Conservation (phyloP, 2,329 filamentous ascomycete genomes). For the Metarhizium robertsii region DNA sequence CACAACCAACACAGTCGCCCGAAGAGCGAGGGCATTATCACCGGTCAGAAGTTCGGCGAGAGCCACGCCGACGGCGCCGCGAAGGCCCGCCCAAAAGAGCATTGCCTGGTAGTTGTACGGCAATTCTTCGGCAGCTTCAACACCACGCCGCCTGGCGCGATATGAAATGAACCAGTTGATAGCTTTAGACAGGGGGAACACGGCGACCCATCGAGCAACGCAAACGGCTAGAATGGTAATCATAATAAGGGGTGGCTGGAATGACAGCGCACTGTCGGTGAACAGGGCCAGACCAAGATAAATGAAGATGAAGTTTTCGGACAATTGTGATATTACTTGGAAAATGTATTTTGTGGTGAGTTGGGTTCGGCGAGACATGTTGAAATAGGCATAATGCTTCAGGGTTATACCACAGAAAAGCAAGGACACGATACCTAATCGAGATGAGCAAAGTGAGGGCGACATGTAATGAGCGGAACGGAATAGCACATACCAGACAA, state of each 20-base stretch:
- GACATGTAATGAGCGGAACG: neutral
- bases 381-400: constrained; percentile 99
- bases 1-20: constrained; percentile 93
- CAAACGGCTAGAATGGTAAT: constrained; percentile 89
- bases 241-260: constrained; percentile 91
- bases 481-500: constrained; percentile 68
- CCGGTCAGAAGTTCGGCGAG: constrained; percentile 82
- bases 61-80: constrained; percentile 91
- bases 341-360: constrained; percentile 98
- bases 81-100: constrained; percentile 98
- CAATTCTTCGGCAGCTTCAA: constrained; percentile 73
- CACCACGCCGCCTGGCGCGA: constrained; percentile 64
- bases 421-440: constrained; percentile 80
- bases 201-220: constrained; percentile 82
- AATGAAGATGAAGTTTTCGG: constrained; percentile 99
- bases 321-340: constrained; percentile 86
- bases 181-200: constrained; percentile 80
- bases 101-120: constrained; percentile 97
- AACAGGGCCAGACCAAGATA: constrained; percentile 93
- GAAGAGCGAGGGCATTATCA: constrained; percentile 70
- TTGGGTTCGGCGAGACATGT: constrained; percentile 96
- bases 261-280: constrained; percentile 78
- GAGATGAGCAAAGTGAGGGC: neutral
- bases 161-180: constrained; percentile 94
- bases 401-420: constrained; percentile 97